Conservation (phyloP, 768 basidiomycete genomes). For the Neoboletus subvelutipes region DNA sequence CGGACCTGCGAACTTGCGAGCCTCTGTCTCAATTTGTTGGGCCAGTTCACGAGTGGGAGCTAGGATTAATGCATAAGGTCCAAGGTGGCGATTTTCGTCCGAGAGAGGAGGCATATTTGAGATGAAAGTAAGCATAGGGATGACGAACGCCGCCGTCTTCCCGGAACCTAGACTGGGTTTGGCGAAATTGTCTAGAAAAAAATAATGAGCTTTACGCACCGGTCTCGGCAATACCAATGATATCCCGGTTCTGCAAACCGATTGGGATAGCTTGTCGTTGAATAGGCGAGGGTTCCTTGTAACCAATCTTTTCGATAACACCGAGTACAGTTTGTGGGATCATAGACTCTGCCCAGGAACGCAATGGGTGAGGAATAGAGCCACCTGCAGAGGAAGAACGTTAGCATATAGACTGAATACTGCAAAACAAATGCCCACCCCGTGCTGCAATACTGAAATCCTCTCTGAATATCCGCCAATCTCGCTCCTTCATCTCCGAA, state of each 20-base stretch:
- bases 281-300: constrained; percentile 96
- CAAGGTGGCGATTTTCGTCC: constrained; percentile 92
- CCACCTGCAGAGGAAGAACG: constrained; percentile 57
- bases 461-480: constrained; percentile 99
- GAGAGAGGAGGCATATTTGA: constrained; percentile 78
- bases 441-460: constrained; percentile 95
- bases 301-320: constrained; percentile 88
- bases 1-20: constrained; percentile 87
- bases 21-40: constrained; percentile 94
- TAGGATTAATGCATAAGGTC: constrained; percentile 90
- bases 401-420: not conserved
- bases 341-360: constrained; percentile 86
- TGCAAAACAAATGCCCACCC: constrained; percentile 45
- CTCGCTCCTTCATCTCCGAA: constrained; percentile 90
- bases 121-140: constrained; percentile 97
- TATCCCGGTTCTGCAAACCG: constrained; percentile 91
- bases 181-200: not conserved
- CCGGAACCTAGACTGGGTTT: constrained; percentile 71
- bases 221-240: constrained; percentile 98
- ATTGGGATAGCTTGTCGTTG: constrained; percentile 99
- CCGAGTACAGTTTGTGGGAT: constrained; percentile 80
- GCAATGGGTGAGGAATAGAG: constrained; percentile 87
- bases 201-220: constrained; percentile 46
- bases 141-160: constrained; percentile 98
- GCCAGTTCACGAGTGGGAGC: constrained; percentile 98